These are phyloP conservation scores for Baeospora myosura DNA, from an alignment of 1,284 basidiomycete genomes.

Conservation along the genomic window DNA sequence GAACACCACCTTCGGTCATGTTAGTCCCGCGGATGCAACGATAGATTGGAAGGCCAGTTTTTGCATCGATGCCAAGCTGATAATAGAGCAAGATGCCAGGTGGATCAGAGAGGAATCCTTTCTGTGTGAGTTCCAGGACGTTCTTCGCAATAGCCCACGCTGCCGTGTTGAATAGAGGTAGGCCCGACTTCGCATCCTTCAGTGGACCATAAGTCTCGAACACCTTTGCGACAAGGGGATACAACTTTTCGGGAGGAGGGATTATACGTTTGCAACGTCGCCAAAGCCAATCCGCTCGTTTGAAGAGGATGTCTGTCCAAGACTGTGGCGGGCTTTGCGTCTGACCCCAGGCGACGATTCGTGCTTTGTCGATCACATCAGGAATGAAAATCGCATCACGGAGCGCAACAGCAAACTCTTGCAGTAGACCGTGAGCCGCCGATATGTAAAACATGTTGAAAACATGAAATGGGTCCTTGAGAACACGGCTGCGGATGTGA, in stretches of 20 bases:
- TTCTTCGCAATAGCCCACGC: constrained; percentile 23
- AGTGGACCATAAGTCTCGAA: constrained; percentile 22
- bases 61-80: constrained; percentile 17
- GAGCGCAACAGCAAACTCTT: constrained; percentile 17
- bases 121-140: constrained; percentile 17
- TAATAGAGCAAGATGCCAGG: constrained; percentile 21
- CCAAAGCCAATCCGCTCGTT: constrained; percentile 18
- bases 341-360: constrained; percentile 14
- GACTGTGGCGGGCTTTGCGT: constrained; percentile 10
- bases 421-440: constrained; percentile 18
- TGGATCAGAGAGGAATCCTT: constrained; percentile 21
- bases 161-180: constrained; percentile 20
- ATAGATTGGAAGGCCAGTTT: constrained; percentile 15
- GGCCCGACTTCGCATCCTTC: constrained; percentile 20
- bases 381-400: constrained; percentile 22
- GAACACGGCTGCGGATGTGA: constrained; percentile 13
- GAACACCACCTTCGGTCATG: constrained; percentile 22
- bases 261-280: constrained; percentile 16
- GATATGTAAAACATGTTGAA: constrained; percentile 23
- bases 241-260: constrained; percentile 21
- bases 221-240: constrained; percentile 16
- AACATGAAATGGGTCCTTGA: constrained; percentile 23
- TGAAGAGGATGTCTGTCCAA: constrained; percentile 17
- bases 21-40: constrained; percentile 19
- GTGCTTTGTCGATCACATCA: constrained; percentile 17